Conservation (phyloP, 441 rosid genomes). For the Pelargonium fulgidum region DNA sequence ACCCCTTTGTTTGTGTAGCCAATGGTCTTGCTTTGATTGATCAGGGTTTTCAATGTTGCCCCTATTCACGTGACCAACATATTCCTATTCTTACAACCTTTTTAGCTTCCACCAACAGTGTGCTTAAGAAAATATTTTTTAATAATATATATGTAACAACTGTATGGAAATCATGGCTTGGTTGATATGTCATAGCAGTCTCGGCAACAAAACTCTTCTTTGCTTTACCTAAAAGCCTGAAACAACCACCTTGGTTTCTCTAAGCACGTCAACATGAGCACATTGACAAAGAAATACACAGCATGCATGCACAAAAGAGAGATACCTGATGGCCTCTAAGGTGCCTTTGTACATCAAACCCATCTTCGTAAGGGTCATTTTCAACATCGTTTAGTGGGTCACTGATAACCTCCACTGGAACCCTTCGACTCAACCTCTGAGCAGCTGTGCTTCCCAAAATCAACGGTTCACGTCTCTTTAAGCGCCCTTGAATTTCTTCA, state of each 20-base stretch:
- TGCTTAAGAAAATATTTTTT: background rate
- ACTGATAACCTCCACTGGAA: conserved; percentile 82
- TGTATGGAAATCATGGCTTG: background rate
- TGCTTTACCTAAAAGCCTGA: background rate
- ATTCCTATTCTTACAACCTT: background rate
- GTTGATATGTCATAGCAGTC: conserved; percentile 1
- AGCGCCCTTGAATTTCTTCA: conserved; percentile 86
- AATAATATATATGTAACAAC: background rate
- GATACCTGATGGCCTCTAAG: conserved; percentile 69
- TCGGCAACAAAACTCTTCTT: conserved; percentile 13
- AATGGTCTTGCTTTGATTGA: background rate
- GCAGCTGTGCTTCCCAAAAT: conserved; percentile 75
- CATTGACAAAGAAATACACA: conserved; percentile 4
- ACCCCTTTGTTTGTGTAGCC: background rate
- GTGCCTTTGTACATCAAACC: conserved; percentile 51
- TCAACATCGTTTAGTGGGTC: conserved; percentile 82
- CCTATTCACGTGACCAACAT: background rate
- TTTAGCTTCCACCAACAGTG: background rate
- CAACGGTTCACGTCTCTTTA: conserved; percentile 76
- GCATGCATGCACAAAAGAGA: conserved; percentile 8
- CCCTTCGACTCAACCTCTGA: conserved; percentile 67
- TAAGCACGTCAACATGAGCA: no score
- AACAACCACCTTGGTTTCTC: conserved; percentile 10
- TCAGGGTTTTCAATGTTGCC: background rate
- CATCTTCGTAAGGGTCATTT: conserved; percentile 83